Base-by-base conservation (phyloP, 352 stramenopile species). In the Phytophthora ohioensis region DNA sequence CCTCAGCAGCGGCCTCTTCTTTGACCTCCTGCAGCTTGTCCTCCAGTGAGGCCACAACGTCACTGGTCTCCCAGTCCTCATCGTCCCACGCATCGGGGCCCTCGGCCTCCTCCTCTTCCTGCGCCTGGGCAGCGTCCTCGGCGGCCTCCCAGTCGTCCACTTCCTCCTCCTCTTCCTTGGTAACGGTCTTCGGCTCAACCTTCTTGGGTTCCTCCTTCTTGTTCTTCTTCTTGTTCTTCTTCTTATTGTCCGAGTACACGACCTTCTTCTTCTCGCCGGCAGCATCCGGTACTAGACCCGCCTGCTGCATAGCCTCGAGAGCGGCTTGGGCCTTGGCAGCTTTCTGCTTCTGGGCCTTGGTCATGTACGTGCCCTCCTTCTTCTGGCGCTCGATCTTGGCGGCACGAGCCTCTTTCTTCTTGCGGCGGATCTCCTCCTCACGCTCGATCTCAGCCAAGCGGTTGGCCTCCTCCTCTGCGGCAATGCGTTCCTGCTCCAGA, bases 331-430 rank as follows among this genome's bases (percentile, higher is more conserved):
- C 92, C 57, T 92, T 82, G 49, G 83, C 84, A 0, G 88, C 91
- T 82, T 99, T 98, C 63, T 97, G 84, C 76, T 98, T 99, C 80
- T 99, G 95, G 41, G 93, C 94, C 82, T 99, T 99, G n/a, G 97
- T 99, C 96, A 99, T 99, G 87, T 99, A 99, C 53, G 96, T 99
- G 54, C 97, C 97, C 54, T 98, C 95, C 56, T 92, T 93, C 80
- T 99, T 99, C 80, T 98, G 93, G 27, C 88, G 90, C 57, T 98
- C 96, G 45, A 97, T 84, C 78, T 97, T 97, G 64, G 88, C 87
- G 6, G 82, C 81, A 52, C 91, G 92, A 38, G 87, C 87, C 60
- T 95, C 87, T 57, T 94, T 90, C 74, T 95, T 95, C 74, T 93
- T 94, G 65, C 73, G 85, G 36, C 80, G 78, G 32, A 82, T 60